Percentiles rank a stretch among this genome's conserved stretches.
phyloP scores from a whole-genome alignment of 2,329 filamentous ascomycete species.

The Aureobasidium sp. region DNA sequence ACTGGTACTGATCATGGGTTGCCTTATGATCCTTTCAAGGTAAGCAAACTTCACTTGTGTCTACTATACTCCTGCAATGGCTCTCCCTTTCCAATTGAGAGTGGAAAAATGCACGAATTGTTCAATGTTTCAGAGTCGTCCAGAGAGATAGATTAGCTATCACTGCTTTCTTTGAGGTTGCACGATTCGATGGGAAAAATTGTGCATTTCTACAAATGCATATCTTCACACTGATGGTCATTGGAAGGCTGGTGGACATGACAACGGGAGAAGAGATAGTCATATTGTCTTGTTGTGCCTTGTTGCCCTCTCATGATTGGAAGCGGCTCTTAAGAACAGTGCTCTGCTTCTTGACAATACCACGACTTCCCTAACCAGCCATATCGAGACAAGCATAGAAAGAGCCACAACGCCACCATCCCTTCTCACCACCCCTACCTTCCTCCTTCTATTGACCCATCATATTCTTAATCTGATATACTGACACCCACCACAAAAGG shows the following conservation, averaged over 20 bases:
- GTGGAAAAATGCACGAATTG: background rate
- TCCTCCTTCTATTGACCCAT: background rate
- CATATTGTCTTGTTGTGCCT: background rate
- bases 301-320: too few species aligned
- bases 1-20: conserved; percentile 45
- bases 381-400: too few species aligned
- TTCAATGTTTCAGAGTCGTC: background rate
- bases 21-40: conserved; percentile 51
- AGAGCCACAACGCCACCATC: too few species aligned
- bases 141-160: background rate
- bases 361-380: too few species aligned
- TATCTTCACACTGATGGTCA: background rate
- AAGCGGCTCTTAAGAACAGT: too few species aligned
- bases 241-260: too few species aligned
- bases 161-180: background rate
- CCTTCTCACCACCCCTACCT: background rate
- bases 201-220: background rate
- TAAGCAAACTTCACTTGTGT: conserved; percentile 18
- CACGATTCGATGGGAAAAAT: background rate
- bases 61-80: background rate
- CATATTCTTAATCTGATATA: background rate
- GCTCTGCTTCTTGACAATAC: too few species aligned
- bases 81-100: background rate
- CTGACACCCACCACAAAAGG: conserved; percentile 25
- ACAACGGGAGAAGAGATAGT: too few species aligned